Percentiles rank a stretch among this genome's conserved stretches.
Evolutionary conservation across 2,329 filamentous ascomycete genomes (phyloP).

Genomic region (Colletotrichum sp.): DNA sequence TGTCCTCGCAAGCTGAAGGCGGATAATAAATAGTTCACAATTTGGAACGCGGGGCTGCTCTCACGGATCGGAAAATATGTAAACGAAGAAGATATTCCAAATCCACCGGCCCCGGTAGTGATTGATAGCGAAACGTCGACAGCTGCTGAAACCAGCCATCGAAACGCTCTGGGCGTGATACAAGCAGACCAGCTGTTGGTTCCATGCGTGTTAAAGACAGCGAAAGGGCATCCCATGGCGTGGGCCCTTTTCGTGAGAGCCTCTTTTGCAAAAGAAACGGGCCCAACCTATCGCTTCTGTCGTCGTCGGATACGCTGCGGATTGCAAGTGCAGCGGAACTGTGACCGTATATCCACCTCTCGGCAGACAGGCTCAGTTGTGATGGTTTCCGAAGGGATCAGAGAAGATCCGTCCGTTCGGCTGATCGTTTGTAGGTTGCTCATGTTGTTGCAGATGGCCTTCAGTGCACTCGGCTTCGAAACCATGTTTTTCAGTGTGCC

Average conservation of each 20-base stretch:
- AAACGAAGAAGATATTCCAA: background rate
- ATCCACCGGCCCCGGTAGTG: background rate
- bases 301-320: fast-evolving
- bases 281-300: background rate
- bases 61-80: background rate
- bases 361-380: background rate
- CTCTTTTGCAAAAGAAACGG: background rate
- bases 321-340: background rate
- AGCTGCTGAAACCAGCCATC: background rate
- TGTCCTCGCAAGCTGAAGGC: no score
- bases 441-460: background rate
- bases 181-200: background rate
- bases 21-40: fast-evolving
- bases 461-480: background rate
- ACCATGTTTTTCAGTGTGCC: background rate
- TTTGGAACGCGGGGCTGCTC: background rate
- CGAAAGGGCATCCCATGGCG: background rate
- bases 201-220: fast-evolving
- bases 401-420: fast-evolving
- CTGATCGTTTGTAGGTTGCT: fast-evolving
- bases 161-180: background rate
- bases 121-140: background rate
- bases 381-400: fast-evolving
- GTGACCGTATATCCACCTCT: background rate
- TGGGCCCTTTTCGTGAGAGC: background rate